Evolutionary conservation across 257 asterid genomes (phyloP), one percentile per base, ranked within the genome.

Genomic region (Scutellaria galericulata): DNA sequence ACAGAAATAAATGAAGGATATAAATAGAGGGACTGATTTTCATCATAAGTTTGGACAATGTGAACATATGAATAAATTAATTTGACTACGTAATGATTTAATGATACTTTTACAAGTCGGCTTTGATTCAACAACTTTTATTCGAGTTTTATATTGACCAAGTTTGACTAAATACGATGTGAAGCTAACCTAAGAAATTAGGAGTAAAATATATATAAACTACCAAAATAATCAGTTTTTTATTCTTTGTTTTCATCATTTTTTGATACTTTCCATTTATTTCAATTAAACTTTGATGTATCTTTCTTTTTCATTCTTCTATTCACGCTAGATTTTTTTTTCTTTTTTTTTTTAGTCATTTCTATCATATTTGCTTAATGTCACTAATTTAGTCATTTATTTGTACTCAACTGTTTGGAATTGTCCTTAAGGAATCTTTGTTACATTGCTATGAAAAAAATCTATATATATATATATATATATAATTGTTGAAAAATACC

Each of bases 51-150:
- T 72, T 24, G 18, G 24, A 20, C 10, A 47, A 72, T 78, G 76
- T 68, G 76, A 73, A 78, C 67, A 11, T 40, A 24, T 27, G 46
- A 11, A 22, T 20, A 15, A 53, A 9, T 68, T 52, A 6, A 45
- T 68, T 77, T 72, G 78, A 77, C 78, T 58, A 24, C 14, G n/a
- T 2, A 22, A 7, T 7, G 44, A 3, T 45, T 55, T 14, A 27
- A 64, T 76, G 57, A 13, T 63, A 64, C 24, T 77, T 72, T 55
- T 50, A 66, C 8, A 1, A 24, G 74, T 57, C 64, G 70, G 74
- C 66, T 3, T 40, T 14, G 72, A 75, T 69, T 66, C 1, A 13
- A n/a, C 37, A 31, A 3, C 37, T 4, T 9, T 8, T 0, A 15
- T 40, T 4, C 42, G 48, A 13, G 18, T 18, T 46, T 61, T 61